Evolutionary conservation across 805 yeast genomes (phyloP).

Genomic region (Metschnikowia reukaufii): DNA sequence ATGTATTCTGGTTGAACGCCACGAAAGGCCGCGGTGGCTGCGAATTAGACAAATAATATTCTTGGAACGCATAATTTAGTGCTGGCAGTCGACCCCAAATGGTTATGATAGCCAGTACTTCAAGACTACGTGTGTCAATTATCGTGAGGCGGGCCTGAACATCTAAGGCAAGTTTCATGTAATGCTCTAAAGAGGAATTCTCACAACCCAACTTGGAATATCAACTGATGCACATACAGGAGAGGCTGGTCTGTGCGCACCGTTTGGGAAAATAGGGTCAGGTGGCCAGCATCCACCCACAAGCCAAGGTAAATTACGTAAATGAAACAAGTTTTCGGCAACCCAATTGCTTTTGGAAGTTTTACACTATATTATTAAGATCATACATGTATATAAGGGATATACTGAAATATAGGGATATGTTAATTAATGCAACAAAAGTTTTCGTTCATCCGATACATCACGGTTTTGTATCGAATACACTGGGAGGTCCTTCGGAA

Average conservation of each 20-base stretch:
- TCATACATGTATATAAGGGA: too few relatives aligned
- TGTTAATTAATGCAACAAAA: too few relatives aligned
- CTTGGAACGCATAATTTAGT: background rate
- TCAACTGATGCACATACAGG: background rate
- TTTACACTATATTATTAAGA: too few relatives aligned
- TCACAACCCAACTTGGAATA: background rate
- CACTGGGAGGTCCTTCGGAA: too few relatives aligned
- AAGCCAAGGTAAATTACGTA: background rate
- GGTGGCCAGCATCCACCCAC: background rate
- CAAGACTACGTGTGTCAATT: too few relatives aligned
- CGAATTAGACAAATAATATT: background rate
- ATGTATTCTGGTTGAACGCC: background rate
- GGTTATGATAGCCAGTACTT: background rate
- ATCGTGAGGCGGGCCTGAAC: too few relatives aligned
- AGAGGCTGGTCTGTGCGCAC: slow-evolving; percentile 2
- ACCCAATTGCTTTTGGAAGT: too few relatives aligned
- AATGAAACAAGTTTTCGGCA: too few relatives aligned
- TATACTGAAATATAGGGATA: too few relatives aligned
- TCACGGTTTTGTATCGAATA: too few relatives aligned
- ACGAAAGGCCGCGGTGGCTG: background rate
- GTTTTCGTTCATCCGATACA: too few relatives aligned
- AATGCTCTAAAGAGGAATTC: background rate
- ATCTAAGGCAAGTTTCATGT: background rate
- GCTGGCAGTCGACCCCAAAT: background rate
- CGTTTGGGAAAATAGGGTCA: slow-evolving; percentile 1